These are phyloP conservation scores for Cordyceps militaris DNA, from an alignment of 2,329 filamentous ascomycete genomes.

Conservation along the genomic window DNA sequence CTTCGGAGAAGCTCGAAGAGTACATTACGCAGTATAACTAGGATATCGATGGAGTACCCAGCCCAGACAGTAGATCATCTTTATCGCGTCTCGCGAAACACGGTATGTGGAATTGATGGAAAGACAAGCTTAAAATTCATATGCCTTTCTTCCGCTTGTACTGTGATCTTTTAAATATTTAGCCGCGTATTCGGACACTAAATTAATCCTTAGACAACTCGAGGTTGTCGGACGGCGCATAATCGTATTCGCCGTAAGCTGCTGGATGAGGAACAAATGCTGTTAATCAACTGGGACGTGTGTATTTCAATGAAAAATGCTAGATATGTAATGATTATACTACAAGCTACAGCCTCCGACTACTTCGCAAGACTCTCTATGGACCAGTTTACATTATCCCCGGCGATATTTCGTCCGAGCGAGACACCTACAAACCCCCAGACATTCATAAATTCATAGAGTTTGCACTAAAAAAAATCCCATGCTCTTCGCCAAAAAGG, in stretches of 20 bases:
- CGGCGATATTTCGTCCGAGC: neutral
- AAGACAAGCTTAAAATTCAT: neutral
- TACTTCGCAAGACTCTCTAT: conserved; percentile 9
- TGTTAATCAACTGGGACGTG: neutral
- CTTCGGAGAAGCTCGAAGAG: conserved; percentile 17
- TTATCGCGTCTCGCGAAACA: neutral
- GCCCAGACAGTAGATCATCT: neutral
- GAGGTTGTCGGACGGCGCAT: neutral
- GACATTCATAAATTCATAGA: neutral
- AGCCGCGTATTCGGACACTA: neutral
- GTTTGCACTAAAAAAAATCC: conserved; percentile 30
- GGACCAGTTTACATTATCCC: neutral
- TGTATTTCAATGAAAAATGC: neutral
- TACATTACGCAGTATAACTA: conserved; percentile 15
- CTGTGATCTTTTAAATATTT: too few species aligned
- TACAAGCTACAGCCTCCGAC: conserved; percentile 3
- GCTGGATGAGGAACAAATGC: too few species aligned
- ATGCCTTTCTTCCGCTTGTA: neutral
- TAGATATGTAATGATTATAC: neutral
- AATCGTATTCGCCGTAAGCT: neutral
- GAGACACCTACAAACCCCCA: neutral
- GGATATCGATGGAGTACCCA: neutral
- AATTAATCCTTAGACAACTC: too few species aligned
- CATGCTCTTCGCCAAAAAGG: conserved; percentile 39
- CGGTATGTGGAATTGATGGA: neutral